Conservation (phyloP, 2,329 filamentous ascomycete species). For the Eurotiales sp. region DNA sequence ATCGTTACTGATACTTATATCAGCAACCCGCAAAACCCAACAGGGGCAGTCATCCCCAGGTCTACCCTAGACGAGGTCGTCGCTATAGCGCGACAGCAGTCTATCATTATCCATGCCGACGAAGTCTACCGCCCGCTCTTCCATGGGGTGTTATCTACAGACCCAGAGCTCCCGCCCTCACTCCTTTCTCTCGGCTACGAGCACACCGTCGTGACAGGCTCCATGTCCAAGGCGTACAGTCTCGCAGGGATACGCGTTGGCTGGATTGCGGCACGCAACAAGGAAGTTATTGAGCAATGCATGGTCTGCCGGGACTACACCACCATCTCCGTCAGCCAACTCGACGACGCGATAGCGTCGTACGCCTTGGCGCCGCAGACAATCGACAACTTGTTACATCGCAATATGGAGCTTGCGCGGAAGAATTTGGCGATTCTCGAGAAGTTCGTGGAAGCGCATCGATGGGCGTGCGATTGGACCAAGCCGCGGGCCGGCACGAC, state of each 20-base stretch:
- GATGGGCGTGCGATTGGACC: constrained; percentile 63
- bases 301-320: constrained; percentile 73
- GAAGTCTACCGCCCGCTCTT: constrained; percentile 84
- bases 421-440: constrained; percentile 65
- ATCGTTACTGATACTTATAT: background rate
- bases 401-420: constrained; percentile 65
- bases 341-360: constrained; percentile 74
- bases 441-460: constrained; percentile 62
- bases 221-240: constrained; percentile 81
- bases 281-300: constrained; percentile 59
- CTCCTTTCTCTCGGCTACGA: constrained; percentile 68
- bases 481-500: constrained; percentile 77
- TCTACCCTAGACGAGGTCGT: constrained; percentile 59
- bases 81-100: constrained; percentile 58
- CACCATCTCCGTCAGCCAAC: constrained; percentile 76
- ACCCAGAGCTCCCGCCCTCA: constrained; percentile 60
- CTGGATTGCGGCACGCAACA: constrained; percentile 71
- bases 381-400: constrained; percentile 58
- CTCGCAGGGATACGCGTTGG: constrained; percentile 77
- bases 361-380: constrained; percentile 66
- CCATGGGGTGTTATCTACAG: constrained; percentile 59
- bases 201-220: constrained; percentile 69
- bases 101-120: constrained; percentile 68
- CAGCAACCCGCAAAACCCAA: constrained; percentile 80
- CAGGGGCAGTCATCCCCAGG: constrained; percentile 65